Evolutionary conservation across 2,329 filamentous ascomycete genomes (phyloP).

Genomic region (Penicillium crustosum): DNA sequence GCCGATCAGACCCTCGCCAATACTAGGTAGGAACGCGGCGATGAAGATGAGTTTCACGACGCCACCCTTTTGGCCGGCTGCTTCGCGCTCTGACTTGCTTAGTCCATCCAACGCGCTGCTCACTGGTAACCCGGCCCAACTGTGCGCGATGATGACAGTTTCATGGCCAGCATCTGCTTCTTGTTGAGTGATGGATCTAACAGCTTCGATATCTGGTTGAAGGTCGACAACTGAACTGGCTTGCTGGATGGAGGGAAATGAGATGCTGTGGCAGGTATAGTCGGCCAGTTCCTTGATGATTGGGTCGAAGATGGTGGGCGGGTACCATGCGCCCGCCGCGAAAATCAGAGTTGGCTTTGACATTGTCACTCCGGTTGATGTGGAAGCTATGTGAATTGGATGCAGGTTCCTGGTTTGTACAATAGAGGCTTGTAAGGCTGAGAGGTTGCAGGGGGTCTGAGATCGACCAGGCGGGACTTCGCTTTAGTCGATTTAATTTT

Average conservation of each 20-base stretch:
- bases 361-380: slow-evolving; percentile 5
- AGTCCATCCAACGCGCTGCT: slow-evolving; percentile 37
- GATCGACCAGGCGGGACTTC: background rate
- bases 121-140: slow-evolving; percentile 40
- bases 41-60: slow-evolving; percentile 37
- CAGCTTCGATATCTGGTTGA: slow-evolving; percentile 33
- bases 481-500: background rate
- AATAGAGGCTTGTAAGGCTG: background rate
- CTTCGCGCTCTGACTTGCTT: slow-evolving; percentile 29
- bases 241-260: slow-evolving; percentile 33
- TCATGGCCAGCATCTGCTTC: slow-evolving; percentile 32
- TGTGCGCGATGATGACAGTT: slow-evolving; percentile 36
- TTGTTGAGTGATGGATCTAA: slow-evolving; percentile 32
- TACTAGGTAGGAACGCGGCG: slow-evolving; percentile 34
- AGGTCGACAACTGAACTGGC: slow-evolving; percentile 24
- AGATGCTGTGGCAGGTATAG: slow-evolving; percentile 24
- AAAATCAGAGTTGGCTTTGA: slow-evolving; percentile 33
- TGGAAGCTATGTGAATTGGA: background rate
- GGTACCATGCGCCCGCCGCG: slow-evolving; percentile 36
- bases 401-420: background rate
- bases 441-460: background rate
- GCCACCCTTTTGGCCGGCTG: slow-evolving; percentile 31
- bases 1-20: slow-evolving; percentile 33
- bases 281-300: slow-evolving; percentile 24
- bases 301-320: slow-evolving; percentile 30